Conservation (phyloP, 306 rosid genomes). For the Clitoria ternatea region DNA sequence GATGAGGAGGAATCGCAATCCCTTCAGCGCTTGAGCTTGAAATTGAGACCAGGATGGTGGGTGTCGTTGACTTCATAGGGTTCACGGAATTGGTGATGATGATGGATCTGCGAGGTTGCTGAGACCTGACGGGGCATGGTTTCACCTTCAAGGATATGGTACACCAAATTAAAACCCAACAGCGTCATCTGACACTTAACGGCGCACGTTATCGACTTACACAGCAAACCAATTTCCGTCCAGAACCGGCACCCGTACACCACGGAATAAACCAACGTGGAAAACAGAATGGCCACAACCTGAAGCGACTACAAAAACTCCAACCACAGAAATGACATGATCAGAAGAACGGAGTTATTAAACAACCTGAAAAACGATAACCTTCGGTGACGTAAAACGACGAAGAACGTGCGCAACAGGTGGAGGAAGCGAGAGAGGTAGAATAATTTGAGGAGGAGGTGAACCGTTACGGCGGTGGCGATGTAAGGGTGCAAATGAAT, state of each 20-base stretch:
- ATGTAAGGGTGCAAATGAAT: too few species aligned
- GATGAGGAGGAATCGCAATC: too few species aligned
- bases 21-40: constrained; percentile 19
- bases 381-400: constrained; percentile 44
- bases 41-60: too few species aligned
- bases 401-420: constrained; percentile 49
- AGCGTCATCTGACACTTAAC: constrained; percentile 40
- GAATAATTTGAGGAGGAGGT: constrained; percentile 35
- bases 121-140: neutral
- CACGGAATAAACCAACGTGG: constrained; percentile 36
- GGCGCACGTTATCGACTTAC: constrained; percentile 31
- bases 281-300: constrained; percentile 50
- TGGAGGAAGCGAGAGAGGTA: constrained; percentile 72
- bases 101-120: neutral
- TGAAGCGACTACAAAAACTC: constrained; percentile 74
- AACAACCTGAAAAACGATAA: constrained; percentile 46
- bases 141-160: constrained; percentile 33
- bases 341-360: constrained; percentile 42
- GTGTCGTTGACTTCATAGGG: constrained; percentile 6
- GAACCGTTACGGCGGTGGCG: constrained; percentile 34
- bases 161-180: constrained; percentile 45
- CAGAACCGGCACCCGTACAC: constrained; percentile 60
- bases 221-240: constrained; percentile 46
- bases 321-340: constrained; percentile 71
- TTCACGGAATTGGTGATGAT: neutral